Percentiles rank a stretch among this genome's conserved stretches.
Conservation (phyloP, 176 grass and related monocot genomes). For the Musa troglodytarum region DNA sequence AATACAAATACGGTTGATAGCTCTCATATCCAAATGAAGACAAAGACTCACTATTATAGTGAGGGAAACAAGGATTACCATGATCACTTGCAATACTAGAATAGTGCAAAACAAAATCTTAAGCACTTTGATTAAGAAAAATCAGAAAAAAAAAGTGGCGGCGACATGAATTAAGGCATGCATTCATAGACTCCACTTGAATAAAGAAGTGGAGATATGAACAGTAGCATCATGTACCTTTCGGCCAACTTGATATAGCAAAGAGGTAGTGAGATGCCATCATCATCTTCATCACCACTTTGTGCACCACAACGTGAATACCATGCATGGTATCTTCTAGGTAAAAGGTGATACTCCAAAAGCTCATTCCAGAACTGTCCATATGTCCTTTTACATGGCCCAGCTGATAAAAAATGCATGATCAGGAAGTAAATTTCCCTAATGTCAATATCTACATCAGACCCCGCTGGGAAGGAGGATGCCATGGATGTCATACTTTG, state of each 20-base stretch:
- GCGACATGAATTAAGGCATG: neutral
- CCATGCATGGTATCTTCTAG: slow-evolving; percentile 99
- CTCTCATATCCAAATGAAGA: neutral
- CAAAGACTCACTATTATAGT: neutral
- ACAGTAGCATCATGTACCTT: slow-evolving; percentile 38
- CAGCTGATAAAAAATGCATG: slow-evolving; percentile 87
- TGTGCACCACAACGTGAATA: slow-evolving; percentile 57
- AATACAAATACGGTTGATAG: neutral
- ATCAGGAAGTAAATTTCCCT: slow-evolving; percentile 94
- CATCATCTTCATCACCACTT: slow-evolving; percentile 81
- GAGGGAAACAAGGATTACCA: neutral
- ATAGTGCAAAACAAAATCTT: too few relatives aligned
- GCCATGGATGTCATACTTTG: slow-evolving; percentile 35
- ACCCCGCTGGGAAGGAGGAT: slow-evolving; percentile 29
- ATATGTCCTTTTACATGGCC: slow-evolving; percentile 73
- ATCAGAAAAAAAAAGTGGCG: neutral
- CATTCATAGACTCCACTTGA: neutral
- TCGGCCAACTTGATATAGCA: slow-evolving; percentile 71
- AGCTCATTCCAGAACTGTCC: slow-evolving; percentile 76
- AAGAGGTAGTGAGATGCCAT: slow-evolving; percentile 86
- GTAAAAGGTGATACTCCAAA: slow-evolving; percentile 68
- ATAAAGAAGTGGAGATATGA: too few relatives aligned
- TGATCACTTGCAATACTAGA: neutral
- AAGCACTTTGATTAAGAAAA: too few relatives aligned
- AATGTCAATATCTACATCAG: slow-evolving; percentile 69